Base-by-base conservation (phyloP, 2,329 filamentous ascomycete species). In the Fusarium sulawesiense region DNA sequence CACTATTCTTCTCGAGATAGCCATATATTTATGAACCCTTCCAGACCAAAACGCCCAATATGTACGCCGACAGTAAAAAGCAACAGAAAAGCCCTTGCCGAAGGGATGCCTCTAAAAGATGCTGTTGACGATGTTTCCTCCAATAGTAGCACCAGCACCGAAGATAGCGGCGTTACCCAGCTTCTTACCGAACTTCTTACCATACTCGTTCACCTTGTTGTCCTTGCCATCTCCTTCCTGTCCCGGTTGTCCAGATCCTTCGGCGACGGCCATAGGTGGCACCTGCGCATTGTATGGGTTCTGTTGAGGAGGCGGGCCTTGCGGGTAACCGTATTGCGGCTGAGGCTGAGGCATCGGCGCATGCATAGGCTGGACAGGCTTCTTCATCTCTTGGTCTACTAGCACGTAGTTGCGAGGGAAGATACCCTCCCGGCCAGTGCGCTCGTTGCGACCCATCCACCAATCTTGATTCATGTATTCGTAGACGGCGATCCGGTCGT, bases 181-280 rank as follows among this genome's bases (percentile, higher is more conserved):
- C 86, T 98, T 98, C 88, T 97, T 97, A 72, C 95, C 94, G 81
- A 98, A 92, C 83, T 98, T 98, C 89, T 97, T 97, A 59, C 93
- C 94, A 59, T 90, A 88, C 80, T 93, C 86, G 68, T 89, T 86
- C 18, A 90, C 83, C 83, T 96, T 96, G 70, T 71, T 73, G 77
- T 84, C 84, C 83, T 96, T 96, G 66, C 73, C 72, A 77, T 83
- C 84, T 14, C 82, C 83, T 32, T 78, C 82, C 34, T 78, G 75
- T 73, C 81, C 83, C 64, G 78, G 82, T 68, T 78, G 78, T 64
- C 78, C 79, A 59, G 81, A 78, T 56, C 84, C 85, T 54, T 93
- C 86, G 40, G 89, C 88, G 5, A 96, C 87, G 46, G 92, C 92
- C 81, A 96, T 86, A 25, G 88, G 88, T 62, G 94, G 93, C 81